Percentiles rank a stretch among this genome's conserved stretches.
phyloP scores from a whole-genome alignment of 176 grass and related monocot genomes.

The Oryza rufipogon region DNA sequence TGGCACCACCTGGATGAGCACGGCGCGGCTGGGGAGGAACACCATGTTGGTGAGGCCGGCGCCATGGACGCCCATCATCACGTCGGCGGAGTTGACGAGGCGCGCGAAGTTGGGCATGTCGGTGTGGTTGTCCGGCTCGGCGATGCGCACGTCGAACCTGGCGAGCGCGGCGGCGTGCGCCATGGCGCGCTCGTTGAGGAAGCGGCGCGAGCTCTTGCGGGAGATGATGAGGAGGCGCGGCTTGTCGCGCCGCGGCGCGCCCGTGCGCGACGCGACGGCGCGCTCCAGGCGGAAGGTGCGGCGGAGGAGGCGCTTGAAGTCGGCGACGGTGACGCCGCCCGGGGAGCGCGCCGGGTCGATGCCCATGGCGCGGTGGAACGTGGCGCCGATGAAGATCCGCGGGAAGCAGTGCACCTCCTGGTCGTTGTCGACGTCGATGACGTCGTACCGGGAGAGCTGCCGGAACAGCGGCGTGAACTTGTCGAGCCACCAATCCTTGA shows the following conservation, averaged over 20 bases:
- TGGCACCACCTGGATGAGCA: slow-evolving; percentile 69
- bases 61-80: slow-evolving; percentile 78
- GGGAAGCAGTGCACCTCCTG: slow-evolving; percentile 74
- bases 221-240: slow-evolving; percentile 78
- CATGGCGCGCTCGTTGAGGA: slow-evolving; percentile 72
- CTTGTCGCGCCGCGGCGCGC: slow-evolving; percentile 21
- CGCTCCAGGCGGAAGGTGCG: slow-evolving; percentile 66
- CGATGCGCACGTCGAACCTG: slow-evolving; percentile 64
- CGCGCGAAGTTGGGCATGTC: slow-evolving; percentile 54
- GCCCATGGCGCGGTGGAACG: slow-evolving; percentile 78
- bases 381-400: slow-evolving; percentile 58
- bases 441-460: slow-evolving; percentile 68
- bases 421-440: slow-evolving; percentile 79
- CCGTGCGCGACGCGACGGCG: slow-evolving; percentile 52
- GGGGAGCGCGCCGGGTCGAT: slow-evolving; percentile 50
- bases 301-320: slow-evolving; percentile 79
- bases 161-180: slow-evolving; percentile 51
- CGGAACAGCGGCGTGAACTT: slow-evolving; percentile 74
- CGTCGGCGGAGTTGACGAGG: slow-evolving; percentile 72
- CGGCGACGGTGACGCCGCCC: slow-evolving; percentile 42
- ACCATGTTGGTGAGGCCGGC: slow-evolving; percentile 72
- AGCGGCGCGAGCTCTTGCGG: slow-evolving; percentile 49
- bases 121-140: slow-evolving; percentile 56
- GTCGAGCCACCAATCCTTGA: slow-evolving; percentile 80
- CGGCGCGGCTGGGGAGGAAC: slow-evolving; percentile 70